Percentiles rank a stretch among this genome's conserved stretches.
Conservation (phyloP, 2,329 filamentous ascomycete genomes). For the Aspergillus felis region DNA sequence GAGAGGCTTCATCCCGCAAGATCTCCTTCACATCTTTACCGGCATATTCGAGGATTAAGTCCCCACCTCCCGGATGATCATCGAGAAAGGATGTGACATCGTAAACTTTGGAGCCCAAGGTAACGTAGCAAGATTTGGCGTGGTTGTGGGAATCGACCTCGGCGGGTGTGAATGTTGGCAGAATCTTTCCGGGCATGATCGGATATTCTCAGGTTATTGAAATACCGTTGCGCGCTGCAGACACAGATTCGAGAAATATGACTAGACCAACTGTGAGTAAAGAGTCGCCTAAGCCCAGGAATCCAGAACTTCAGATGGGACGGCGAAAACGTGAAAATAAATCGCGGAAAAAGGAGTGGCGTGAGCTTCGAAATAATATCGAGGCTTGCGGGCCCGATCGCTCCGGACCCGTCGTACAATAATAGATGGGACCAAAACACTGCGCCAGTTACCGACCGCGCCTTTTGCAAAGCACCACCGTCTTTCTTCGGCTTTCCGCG, state of each 20-base stretch:
- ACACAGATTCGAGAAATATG: background rate
- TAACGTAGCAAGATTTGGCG: conserved; percentile 85
- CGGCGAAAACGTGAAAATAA: conserved; percentile 7
- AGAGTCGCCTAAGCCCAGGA: background rate
- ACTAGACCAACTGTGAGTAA: background rate
- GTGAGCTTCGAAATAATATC: conserved; percentile 21
- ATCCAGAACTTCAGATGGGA: background rate
- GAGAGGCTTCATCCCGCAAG: conserved; percentile 76
- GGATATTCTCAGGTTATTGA: background rate
- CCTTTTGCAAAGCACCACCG: background rate
- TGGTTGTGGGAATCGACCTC: conserved; percentile 81
- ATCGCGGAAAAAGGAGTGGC: conserved; percentile 16
- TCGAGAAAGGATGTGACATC: conserved; percentile 90
- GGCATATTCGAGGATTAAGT: conserved; percentile 83
- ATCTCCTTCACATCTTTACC: conserved; percentile 83
- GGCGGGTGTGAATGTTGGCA: conserved; percentile 76
- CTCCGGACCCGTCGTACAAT: conserved; percentile 10
- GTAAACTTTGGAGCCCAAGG: conserved; percentile 83
- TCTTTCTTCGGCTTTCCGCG: background rate
- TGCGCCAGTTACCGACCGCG: background rate
- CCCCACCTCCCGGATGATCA: conserved; percentile 84
- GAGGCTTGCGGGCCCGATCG: conserved; percentile 15
- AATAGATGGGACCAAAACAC: background rate
- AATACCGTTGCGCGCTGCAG: background rate
- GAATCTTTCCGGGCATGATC: conserved; percentile 72